Percentiles rank a stretch among this genome's conserved stretches.
Evolutionary conservation across 148 eudicot species (phyloP).

Genomic region (Rhododendron kiyosumense): DNA sequence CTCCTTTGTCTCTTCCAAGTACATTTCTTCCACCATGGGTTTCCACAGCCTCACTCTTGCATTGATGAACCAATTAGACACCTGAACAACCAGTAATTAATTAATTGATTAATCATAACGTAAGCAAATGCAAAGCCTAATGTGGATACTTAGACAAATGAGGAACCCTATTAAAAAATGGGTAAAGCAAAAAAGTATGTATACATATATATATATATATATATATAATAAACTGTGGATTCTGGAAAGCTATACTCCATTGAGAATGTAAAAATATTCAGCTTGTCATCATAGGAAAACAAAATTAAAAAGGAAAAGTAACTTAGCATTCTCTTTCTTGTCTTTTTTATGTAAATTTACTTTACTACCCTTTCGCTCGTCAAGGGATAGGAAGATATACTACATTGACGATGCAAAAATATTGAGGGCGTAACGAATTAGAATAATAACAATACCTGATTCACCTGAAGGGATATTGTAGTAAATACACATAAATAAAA

Average conservation of each 20-base stretch:
- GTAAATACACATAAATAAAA: background rate
- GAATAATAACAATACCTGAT: background rate
- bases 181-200: background rate
- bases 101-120: background rate
- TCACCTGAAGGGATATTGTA: background rate
- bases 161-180: background rate
- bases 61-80: slow-evolving; percentile 97
- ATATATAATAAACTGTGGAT: background rate
- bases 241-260: slow-evolving; percentile 6
- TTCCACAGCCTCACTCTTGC: slow-evolving; percentile 99
- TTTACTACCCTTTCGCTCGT: background rate
- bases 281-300: background rate
- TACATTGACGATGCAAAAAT: background rate
- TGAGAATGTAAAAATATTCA: slow-evolving; percentile 9
- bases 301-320: background rate
- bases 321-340: background rate
- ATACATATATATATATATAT: background rate
- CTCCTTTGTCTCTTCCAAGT: slow-evolving; percentile 79
- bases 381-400: background rate
- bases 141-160: background rate
- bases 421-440: background rate
- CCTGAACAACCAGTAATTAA: slow-evolving; percentile 34
- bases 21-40: slow-evolving; percentile 99
- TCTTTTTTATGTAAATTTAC: background rate
- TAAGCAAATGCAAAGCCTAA: background rate